These are phyloP conservation scores for Eutrema yunnanense DNA, from an alignment of 345 rosid species.

Conservation along the genomic window DNA sequence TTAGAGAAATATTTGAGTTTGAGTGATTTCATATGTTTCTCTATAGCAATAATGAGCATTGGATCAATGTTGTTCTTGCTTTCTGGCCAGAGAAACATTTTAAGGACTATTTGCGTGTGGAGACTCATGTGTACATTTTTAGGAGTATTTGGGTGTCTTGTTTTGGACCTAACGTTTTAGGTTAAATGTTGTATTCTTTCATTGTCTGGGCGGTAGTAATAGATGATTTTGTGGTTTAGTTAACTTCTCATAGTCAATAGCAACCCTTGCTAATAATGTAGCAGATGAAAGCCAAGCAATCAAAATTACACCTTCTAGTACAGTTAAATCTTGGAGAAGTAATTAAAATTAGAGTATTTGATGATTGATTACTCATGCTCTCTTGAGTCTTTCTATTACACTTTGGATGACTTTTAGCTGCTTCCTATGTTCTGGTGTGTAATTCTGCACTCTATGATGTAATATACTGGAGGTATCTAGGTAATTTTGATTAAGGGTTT, in stretches of 20 bases:
- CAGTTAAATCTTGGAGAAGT: background rate
- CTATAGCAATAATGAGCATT: background rate
- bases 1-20: background rate
- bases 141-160: background rate
- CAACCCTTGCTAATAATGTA: background rate
- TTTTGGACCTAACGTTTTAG: background rate
- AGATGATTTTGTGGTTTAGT: background rate
- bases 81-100: background rate
- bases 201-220: background rate
- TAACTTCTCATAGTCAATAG: background rate
- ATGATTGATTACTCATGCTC: background rate
- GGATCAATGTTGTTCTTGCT: background rate
- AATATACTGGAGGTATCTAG: background rate
- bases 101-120: background rate
- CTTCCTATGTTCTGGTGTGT: background rate
- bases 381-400: background rate
- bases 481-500: background rate
- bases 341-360: background rate
- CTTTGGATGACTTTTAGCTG: constrained; percentile 1
- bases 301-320: background rate
- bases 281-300: background rate
- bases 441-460: background rate
- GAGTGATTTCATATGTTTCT: background rate
- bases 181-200: background rate
- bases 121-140: background rate